phyloP scores from a whole-genome alignment of 73 alveolate genomes.

The Durusdinium trenchii region DNA sequence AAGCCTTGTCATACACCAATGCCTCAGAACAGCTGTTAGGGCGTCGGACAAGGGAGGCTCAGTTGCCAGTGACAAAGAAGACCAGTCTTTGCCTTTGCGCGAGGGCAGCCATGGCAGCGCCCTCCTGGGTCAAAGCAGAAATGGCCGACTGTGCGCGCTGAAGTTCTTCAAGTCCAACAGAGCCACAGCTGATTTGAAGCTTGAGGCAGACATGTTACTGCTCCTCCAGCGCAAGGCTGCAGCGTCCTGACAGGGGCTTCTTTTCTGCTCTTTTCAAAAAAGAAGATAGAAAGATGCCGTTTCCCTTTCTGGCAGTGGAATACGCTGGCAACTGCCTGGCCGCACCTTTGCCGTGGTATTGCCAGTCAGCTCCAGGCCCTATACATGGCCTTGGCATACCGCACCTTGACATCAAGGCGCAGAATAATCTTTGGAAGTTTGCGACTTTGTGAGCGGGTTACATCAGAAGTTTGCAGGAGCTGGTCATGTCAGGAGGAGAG shows the following conservation, averaged over 20 bases:
- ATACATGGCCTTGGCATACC: neutral
- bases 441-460: too few relatives aligned
- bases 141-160: neutral
- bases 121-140: neutral
- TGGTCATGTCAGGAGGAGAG: too few relatives aligned
- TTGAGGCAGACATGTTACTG: neutral
- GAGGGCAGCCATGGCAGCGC: neutral
- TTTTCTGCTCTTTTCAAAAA: neutral
- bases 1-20: neutral
- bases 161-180: neutral
- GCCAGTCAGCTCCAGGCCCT: neutral
- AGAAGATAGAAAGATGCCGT: neutral
- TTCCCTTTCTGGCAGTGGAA: neutral
- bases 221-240: neutral
- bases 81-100: too few relatives aligned
- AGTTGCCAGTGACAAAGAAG: too few relatives aligned
- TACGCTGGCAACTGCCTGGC: neutral
- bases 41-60: too few relatives aligned
- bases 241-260: neutral
- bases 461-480: too few relatives aligned
- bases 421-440: neutral
- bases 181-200: neutral
- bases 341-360: neutral
- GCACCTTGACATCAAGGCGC: constrained; percentile 8
- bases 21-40: neutral